phyloP scores from a whole-genome alignment of 495 filamentous ascomycete genomes.

The Aspergillus sparsus region DNA sequence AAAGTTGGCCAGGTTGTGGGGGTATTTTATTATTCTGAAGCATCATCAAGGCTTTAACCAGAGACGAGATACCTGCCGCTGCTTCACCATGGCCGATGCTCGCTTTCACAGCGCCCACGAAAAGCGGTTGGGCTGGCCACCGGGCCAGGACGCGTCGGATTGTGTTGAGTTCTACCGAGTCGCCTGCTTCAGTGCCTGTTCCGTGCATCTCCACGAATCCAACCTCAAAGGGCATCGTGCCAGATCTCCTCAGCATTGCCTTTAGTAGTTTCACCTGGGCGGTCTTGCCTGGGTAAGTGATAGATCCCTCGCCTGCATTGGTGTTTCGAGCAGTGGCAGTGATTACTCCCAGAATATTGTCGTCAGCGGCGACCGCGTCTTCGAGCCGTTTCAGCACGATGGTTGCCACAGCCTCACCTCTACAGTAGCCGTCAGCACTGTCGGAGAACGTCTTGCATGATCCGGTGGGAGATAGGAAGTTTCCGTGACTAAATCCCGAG shows the following conservation, averaged over 20 bases:
- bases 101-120: conserved; percentile 35
- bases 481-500: background rate
- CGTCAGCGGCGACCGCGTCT: conserved; percentile 47
- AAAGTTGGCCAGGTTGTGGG: conserved; percentile 29
- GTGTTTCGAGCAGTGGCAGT: conserved; percentile 38
- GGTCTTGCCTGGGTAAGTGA: conserved; percentile 48
- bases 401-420: conserved; percentile 32
- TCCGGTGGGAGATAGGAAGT: background rate
- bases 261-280: conserved; percentile 48
- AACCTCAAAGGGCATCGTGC: conserved; percentile 48
- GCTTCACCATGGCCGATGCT: conserved; percentile 43
- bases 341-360: conserved; percentile 44
- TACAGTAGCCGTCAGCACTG: conserved; percentile 1
- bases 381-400: conserved; percentile 46
- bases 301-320: conserved; percentile 38
- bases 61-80: conserved; percentile 27
- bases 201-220: conserved; percentile 54
- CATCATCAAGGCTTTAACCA: conserved; percentile 41
- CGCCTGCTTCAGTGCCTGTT: conserved; percentile 46
- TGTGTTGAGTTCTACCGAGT: conserved; percentile 31
- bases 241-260: conserved; percentile 44
- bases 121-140: conserved; percentile 10
- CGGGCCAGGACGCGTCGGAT: conserved; percentile 30
- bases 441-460: conserved; percentile 5
- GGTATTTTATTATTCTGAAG: conserved; percentile 34